Evolutionary conservation across 257 asterid genomes (phyloP), one percentile per base, ranked within the genome.

Genomic region (Nicotiana attenuata): DNA sequence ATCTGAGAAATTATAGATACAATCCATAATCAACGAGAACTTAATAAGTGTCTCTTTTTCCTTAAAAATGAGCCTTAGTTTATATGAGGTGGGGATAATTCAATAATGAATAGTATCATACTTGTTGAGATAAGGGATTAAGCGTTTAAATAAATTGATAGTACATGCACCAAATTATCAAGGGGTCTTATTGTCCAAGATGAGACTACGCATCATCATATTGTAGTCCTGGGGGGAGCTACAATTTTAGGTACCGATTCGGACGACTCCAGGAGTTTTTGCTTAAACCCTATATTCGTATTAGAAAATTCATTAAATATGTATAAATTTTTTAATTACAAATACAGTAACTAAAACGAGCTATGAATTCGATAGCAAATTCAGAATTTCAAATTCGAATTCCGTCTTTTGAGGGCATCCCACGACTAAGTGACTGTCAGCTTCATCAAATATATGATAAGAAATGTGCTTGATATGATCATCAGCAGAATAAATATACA

Each of bases 381-480:
- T 8, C 0, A 41, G 0, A 35, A 38, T 7, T 38, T 38, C 0
- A 7, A 38, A 38, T 38, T 0, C 47, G 6, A 38, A 38, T 10
- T 7, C 9, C 45, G 10, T 38, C 2, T 38, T 2, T 38, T 29
- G 0, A 6, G 2, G 79, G 63, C 79, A 73, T 73, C 79, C 41
- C 79, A 50, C 16, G 3, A 73, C 9, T 47, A 47, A 73, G 80
- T 75, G 79, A 75, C 79, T 75, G 80, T 75, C 80, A 50, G 3
- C 45, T 75, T 75, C 80, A 47, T 75, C 80, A 47, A 45, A 50
- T 24, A 75, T 50, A 50, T 75, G 80, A 75, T 75, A 75, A 75
- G 63, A 75, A 75, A 75, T 75, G 80, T 75, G 22, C 63, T 75
- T 75, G 45, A 50, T 47, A 15, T 45, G 63, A 75, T 75, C 80